Base-by-base conservation (phyloP, 192 early-diverging fungal species). In the Coemansia javaensis region DNA sequence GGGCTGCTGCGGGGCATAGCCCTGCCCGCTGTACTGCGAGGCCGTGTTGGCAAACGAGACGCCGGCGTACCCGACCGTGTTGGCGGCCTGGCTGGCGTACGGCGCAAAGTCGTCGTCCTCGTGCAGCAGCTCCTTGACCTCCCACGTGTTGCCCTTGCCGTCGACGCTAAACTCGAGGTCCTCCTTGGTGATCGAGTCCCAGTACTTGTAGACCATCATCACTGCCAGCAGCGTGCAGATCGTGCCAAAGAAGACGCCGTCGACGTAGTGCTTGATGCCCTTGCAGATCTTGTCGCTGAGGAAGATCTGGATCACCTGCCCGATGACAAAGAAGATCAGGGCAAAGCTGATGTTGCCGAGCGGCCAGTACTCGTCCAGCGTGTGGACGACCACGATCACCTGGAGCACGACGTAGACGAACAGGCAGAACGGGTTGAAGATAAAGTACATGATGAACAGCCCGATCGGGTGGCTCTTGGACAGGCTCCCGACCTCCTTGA, bases 191-290 rank as follows among this genome's bases (percentile, higher is more conserved):
- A 98, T 97, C 23, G 85, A 88, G 65, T 98, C 95, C 95, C 95
- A 98, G 79, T 92, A 98, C 78, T 98, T 98, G 85, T 97, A 98
- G 1, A 97, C 88, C 91, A 98, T 94, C 95, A 98, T 97, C 38
- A 98, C 92, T 31, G 85, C 84, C 48, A 98, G 74, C 34, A 98
- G 74, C 12, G 86, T 91, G 53, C 85, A 85, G 28, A 94, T 92
- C 5, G 85, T 85, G 16, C 88, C 89, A 81, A 97, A 96, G 83
- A 98, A 98, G 76, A 98, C 75, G 32, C 95, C 95, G 65, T 98
- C 93, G 23, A 98, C 79, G 56, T 98, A 98, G 56, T 98, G 95
- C 70, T 91, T 92, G 34, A 87, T 87, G 37, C 81, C 69, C 32
- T 88, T 82, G 60, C 95, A 98, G 33, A 95, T 89, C 53, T 83